Evolutionary conservation across 352 stramenopile genomes (phyloP).

Genomic region (Pythium diclinum): DNA sequence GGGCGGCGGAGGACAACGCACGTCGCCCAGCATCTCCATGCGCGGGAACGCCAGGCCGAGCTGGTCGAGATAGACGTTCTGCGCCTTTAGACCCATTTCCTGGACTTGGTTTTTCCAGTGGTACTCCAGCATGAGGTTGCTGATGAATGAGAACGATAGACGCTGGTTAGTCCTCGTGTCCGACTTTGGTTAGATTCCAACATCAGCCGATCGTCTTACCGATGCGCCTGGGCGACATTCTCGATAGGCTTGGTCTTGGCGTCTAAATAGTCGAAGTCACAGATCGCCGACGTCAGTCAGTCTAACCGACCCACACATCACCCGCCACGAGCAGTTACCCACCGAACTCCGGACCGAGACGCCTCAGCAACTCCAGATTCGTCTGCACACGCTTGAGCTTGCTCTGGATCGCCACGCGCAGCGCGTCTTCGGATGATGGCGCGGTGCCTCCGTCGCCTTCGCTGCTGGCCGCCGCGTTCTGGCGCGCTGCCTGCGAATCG

Average conservation of each 20-base stretch:
- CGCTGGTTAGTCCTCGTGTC: not conserved
- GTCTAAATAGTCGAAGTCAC: constrained; percentile 33
- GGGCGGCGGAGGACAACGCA: constrained; percentile 64
- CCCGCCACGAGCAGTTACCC: constrained; percentile 6
- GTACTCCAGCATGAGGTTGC: constrained; percentile 87
- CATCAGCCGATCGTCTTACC: constrained; percentile 23
- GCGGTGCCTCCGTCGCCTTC: constrained; percentile 13
- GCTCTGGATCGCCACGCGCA: constrained; percentile 79
- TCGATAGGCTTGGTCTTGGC: constrained; percentile 87
- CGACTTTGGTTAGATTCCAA: not conserved
- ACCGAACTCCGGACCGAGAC: constrained; percentile 84
- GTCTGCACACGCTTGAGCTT: constrained; percentile 85
- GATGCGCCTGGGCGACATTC: constrained; percentile 79
- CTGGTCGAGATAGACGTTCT: constrained; percentile 80
- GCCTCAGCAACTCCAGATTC: constrained; percentile 80
- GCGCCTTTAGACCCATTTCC: constrained; percentile 79
- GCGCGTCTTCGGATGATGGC: constrained; percentile 48
- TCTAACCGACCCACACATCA: constrained; percentile 1
- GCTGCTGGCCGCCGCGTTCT: constrained; percentile 2
- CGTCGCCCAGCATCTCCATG: constrained; percentile 80
- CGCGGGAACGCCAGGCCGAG: constrained; percentile 64
- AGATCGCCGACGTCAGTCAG: not conserved
- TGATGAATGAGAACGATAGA: constrained; percentile 8
- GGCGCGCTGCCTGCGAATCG: constrained; percentile 34
- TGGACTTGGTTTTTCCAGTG: constrained; percentile 89